phyloP scores from a whole-genome alignment of 108 stramenopile species.

The Nannochloropsis gaditana region DNA sequence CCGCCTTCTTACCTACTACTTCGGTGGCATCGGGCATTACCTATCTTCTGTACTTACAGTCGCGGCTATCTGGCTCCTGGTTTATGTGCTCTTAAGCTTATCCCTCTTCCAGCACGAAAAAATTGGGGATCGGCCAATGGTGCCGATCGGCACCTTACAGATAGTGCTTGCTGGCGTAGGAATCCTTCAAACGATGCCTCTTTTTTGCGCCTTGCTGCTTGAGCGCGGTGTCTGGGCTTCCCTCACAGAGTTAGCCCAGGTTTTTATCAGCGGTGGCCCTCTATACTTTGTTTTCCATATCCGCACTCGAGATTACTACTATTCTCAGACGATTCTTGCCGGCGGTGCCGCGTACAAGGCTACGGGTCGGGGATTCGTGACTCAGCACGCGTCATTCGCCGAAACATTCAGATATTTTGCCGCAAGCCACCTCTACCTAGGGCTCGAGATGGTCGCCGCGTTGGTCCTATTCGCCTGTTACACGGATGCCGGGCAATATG shows the following conservation, averaged over 20 bases:
- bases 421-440: conserved; percentile 90
- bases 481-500: conserved; percentile 82
- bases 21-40: conserved; percentile 96
- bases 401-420: conserved; percentile 95
- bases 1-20: conserved; percentile 92
- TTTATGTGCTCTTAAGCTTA: conserved; percentile 81
- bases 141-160: conserved; percentile 89
- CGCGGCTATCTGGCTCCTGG: conserved; percentile 81
- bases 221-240: conserved; percentile 86
- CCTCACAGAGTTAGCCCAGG: conserved; percentile 68
- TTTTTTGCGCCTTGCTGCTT: conserved; percentile 88
- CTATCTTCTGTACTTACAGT: conserved; percentile 87
- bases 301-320: conserved; percentile 93
- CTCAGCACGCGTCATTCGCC: conserved; percentile 87
- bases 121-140: conserved; percentile 83
- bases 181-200: conserved; percentile 89
- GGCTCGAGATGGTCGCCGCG: conserved; percentile 82
- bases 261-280: conserved; percentile 92
- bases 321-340: conserved; percentile 91
- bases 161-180: conserved; percentile 84
- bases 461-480: conserved; percentile 77
- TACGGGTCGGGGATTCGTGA: conserved; percentile 97
- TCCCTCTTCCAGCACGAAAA: conserved; percentile 81
- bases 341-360: conserved; percentile 94
- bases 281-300: conserved; percentile 99